Base-by-base conservation (phyloP, 73 alveolate species). In the Effrenium voratum region DNA sequence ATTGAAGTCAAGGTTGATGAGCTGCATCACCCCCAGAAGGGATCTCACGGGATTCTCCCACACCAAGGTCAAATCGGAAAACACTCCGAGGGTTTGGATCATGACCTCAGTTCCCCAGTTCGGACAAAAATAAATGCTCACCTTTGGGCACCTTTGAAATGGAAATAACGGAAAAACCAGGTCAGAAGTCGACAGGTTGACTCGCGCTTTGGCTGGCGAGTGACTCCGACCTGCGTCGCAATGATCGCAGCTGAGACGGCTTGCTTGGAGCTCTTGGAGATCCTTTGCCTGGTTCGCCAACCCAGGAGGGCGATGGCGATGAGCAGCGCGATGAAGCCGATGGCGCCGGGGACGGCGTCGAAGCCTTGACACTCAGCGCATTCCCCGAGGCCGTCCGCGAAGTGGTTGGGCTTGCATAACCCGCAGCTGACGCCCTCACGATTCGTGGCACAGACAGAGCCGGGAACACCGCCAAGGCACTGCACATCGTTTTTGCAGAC, bases 1-100 rank as follows among this genome's bases (percentile, higher is more conserved):
- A 52, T 47, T 38, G 41, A 88, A 73, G 50, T 88, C 95, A 45
- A 88, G 73, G 70, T 88, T 88, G 60, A 88, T 59, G 43, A 86
- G 80, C 50, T 88, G 95, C 94, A 86, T 55, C 45, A 88, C 55
- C 95, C 66, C 84, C 84, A 88, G 84, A 1, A 88, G 38, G n/a
- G 95, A 43, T 40, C 45, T 60, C 40, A 88, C 95, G 8, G 95
- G 95, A 49, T 88, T 85, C 70, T 88, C 95, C 95, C 95, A 88
- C 2, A 66, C 95, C 95, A 88, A 30, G 38, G 95, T 40, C 73
- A 88, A 49, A 30, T 88, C 85, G 3, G 95, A 88, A 50, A 88
- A 88, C 50, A 88, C 95, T 49, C 95, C 95, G 30, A 86, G 60
- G 66, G 94, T 86, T 49, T 86, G 94, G 32, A 86, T 22, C 82